Percentiles rank a stretch among this genome's conserved stretches.
phyloP scores from a whole-genome alignment of 1,139 yeast genomes.

The Pichia sp. region DNA sequence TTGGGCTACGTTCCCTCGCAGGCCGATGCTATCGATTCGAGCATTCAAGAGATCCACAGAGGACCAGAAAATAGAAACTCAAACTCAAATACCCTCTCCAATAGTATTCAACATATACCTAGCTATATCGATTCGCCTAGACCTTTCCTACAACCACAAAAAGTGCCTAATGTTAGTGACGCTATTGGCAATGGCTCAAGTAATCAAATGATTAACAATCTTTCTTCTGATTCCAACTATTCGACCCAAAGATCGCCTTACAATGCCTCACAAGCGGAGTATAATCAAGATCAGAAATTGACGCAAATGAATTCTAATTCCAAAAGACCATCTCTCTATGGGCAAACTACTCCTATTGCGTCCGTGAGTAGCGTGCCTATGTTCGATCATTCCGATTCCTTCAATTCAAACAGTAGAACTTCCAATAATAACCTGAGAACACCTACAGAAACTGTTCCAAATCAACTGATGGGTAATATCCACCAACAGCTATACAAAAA shows the following conservation, averaged over 20 bases:
- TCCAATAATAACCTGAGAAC: background rate
- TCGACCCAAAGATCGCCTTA: background rate
- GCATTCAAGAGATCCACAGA: constrained; percentile 32
- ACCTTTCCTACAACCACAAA: background rate
- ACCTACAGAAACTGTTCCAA: constrained; percentile 8
- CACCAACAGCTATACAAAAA: constrained; percentile 41
- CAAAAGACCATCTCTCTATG: background rate
- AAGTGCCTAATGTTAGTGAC: background rate
- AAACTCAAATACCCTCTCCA: constrained; percentile 6
- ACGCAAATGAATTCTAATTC: background rate
- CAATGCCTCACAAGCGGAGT: background rate
- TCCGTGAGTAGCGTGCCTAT: background rate
- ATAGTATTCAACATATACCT: constrained; percentile 4
- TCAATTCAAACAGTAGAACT: background rate
- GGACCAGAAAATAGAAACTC: constrained; percentile 30
- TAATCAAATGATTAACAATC: background rate
- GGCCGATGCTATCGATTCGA: constrained; percentile 20
- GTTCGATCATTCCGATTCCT: background rate
- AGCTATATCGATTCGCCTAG: background rate
- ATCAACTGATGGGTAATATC: constrained; percentile 27
- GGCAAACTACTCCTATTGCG: background rate
- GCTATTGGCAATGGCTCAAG: background rate
- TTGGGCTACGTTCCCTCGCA: constrained; percentile 9
- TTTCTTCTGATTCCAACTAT: background rate
- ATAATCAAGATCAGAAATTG: background rate